Conservation (phyloP, 257 asterid genomes). For the Schizonepeta tenuifolia region DNA sequence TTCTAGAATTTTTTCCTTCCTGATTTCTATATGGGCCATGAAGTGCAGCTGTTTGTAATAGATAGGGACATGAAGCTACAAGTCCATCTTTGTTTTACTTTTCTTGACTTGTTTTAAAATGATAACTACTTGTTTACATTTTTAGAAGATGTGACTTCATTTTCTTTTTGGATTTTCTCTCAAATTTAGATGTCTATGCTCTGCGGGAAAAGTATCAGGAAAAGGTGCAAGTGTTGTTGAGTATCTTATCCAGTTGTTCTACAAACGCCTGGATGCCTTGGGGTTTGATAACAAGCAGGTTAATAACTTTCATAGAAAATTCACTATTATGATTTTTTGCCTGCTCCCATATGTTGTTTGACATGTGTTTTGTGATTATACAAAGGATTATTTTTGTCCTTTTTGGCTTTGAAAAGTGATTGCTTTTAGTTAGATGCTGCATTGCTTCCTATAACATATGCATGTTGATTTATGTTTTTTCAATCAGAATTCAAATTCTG, state of each 20-base stretch:
- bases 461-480: not conserved
- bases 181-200: constrained; percentile 87
- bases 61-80: not conserved
- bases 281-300: constrained; percentile 92
- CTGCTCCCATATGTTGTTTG: constrained; percentile 27
- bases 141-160: constrained; percentile 6
- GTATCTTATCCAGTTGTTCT: constrained; percentile 83
- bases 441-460: constrained; percentile 16
- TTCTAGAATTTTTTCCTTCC: not conserved
- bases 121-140: constrained; percentile 19
- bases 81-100: constrained; percentile 6
- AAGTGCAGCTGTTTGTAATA: not conserved
- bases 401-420: constrained; percentile 7
- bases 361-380: constrained; percentile 18
- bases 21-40: not conserved
- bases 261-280: constrained; percentile 76
- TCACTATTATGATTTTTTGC: constrained; percentile 15
- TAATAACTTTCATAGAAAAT: constrained; percentile 31
- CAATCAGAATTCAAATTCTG: constrained; percentile 17
- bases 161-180: constrained; percentile 30
- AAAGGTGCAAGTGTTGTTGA: constrained; percentile 76
- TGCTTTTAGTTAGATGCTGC: constrained; percentile 10
- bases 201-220: constrained; percentile 83
- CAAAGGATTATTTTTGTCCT: constrained; percentile 10
- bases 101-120: not conserved